phyloP scores from a whole-genome alignment of 352 stramenopile species.

The Phytophthora vignae region DNA sequence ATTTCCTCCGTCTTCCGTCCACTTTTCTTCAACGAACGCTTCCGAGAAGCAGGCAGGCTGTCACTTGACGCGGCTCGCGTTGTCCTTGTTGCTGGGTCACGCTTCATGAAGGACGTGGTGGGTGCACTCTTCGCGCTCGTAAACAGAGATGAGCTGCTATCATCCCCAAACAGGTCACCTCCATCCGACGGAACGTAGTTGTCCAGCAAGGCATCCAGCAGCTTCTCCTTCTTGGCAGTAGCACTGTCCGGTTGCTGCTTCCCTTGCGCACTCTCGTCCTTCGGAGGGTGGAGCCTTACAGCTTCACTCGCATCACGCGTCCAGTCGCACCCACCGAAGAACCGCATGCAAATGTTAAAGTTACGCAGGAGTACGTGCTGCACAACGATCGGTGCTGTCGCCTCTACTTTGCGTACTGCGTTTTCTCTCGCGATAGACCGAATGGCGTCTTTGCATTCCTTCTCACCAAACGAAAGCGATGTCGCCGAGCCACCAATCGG shows the following conservation, averaged over 20 bases:
- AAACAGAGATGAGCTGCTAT: constrained; percentile 50
- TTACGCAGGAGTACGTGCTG: constrained; percentile 86
- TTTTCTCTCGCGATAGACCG: constrained; percentile 76
- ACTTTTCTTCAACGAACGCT: constrained; percentile 80
- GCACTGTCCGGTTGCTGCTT: constrained; percentile 21
- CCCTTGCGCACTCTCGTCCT: constrained; percentile 6
- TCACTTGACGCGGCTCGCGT: constrained; percentile 32
- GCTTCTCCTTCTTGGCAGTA: constrained; percentile 64
- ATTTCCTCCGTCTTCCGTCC: constrained; percentile 91
- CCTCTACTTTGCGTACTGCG: constrained; percentile 49
- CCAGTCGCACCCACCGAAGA: constrained; percentile 90
- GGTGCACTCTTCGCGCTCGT: constrained; percentile 46
- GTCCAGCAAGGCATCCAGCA: constrained; percentile 83
- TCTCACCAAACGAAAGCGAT: constrained; percentile 88
- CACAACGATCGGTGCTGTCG: constrained; percentile 67
- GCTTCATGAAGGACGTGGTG: constrained; percentile 43
- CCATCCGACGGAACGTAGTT: constrained; percentile 81
- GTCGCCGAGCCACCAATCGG: constrained; percentile 82
- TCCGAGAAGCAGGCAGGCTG: constrained; percentile 34
- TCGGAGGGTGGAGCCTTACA: constrained; percentile 32
- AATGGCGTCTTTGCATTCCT: constrained; percentile 80
- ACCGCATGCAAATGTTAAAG: constrained; percentile 90
- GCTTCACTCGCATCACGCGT: constrained; percentile 60
- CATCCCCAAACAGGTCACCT: constrained; percentile 61
- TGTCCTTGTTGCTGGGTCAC: constrained; percentile 37